Base-by-base conservation (phyloP, 805 yeast genomes). In the Nakazawaea ishiwadae region DNA sequence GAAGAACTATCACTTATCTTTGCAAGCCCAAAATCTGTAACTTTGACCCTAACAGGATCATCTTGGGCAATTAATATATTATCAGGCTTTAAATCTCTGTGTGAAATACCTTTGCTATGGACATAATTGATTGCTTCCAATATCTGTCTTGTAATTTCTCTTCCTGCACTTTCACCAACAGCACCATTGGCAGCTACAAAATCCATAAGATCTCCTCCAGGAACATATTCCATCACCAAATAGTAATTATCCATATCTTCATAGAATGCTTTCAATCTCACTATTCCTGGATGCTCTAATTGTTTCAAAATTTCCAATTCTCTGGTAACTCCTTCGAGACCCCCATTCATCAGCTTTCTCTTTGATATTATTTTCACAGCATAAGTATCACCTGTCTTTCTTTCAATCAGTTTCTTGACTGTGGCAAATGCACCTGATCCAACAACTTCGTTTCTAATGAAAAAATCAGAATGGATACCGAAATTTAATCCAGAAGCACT, bases 371-470 rank as follows among this genome's bases (percentile, higher is more conserved):
- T 88, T 56, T 93, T 93, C 14, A 87, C 95, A 0, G 99, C 99
- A 59, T 68, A 89, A 4, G 91, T 76, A 49, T 81, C 79, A 11
- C 98, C 98, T 0, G 96, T 79, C 5, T 77, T 62, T 47, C 97
- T 73, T 54, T 89, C 93, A 1, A 90, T 79, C 4, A 95, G 96
- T 56, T 87, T 87, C 50, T 88, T 83, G 21, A 93, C 99, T 1
- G 90, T 84, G 5, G 98, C 98, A 71, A 91, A 91, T 8, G 98
- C 98, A n/a, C 99, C 99, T 52, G 88, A 93, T 1, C 99, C 99
- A 1, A 91, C 85, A 12, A 86, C 81, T 53, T 85, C 96, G 56
- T 83, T 86, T 45, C 82, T 76, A 16, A 91, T 77, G 11, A 86
- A 83, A 60, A 81, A 93, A 53, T 83, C 66, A 16, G 50, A 49